A percentile compares a stretch with the other conserved stretches of the same genome.
phyloP scores from a whole-genome alignment of 176 grass and related monocot genomes.

The Aegilops umbellulata region DNA sequence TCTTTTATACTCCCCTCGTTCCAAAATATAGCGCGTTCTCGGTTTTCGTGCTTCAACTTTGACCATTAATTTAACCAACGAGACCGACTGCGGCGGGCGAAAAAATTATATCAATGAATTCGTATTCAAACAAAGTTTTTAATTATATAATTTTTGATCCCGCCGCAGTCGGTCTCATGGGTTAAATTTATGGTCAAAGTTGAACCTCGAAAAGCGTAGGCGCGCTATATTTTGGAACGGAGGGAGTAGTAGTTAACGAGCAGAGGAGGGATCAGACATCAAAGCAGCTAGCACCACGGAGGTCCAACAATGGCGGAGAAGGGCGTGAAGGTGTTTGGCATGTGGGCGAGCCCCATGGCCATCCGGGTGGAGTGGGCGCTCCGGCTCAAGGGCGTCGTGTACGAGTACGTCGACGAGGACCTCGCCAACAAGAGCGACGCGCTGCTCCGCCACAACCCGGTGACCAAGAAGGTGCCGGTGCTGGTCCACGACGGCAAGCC shows the following conservation, averaged over 20 bases:
- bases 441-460: conserved; percentile 55
- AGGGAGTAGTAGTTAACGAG: not conserved
- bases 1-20: too few relatives aligned
- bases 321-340: conserved; percentile 53
- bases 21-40: too few relatives aligned
- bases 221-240: too few relatives aligned
- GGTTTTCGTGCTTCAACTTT: too few relatives aligned
- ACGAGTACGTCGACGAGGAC: conserved; percentile 66
- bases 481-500: conserved; percentile 54
- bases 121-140: too few relatives aligned
- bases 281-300: not conserved
- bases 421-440: conserved; percentile 52
- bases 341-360: conserved; percentile 52
- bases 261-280: not conserved
- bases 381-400: conserved; percentile 54
- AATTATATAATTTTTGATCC: too few relatives aligned
- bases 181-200: too few relatives aligned
- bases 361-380: conserved; percentile 58
- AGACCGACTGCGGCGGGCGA: too few relatives aligned
- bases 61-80: too few relatives aligned
- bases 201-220: too few relatives aligned
- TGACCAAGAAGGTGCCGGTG: conserved; percentile 63
- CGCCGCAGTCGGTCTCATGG: too few relatives aligned
- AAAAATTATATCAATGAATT: too few relatives aligned
- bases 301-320: conserved; percentile 49